Base-by-base conservation (phyloP, 2,329 filamentous ascomycete genomes). In the Fusarium duplospermum region DNA sequence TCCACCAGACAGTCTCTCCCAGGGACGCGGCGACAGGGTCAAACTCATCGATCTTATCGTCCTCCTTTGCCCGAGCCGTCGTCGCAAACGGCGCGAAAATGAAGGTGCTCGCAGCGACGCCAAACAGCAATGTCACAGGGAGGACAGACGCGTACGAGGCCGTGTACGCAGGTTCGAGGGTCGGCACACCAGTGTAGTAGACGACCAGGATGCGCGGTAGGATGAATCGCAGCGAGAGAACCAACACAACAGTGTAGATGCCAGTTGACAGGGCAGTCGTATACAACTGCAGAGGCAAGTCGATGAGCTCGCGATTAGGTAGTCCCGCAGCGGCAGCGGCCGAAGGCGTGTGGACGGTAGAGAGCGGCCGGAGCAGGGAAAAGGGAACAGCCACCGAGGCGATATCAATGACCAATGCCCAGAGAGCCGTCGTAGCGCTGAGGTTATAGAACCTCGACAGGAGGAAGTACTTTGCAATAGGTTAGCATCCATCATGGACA, bases 391-490 rank as follows among this genome's bases (percentile, higher is more conserved):
- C 91, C 47, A 90, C 90, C 4, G 93, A 90, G 68, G 92, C 77
- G 62, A 93, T 84, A 77, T 95, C 93, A 77, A 96, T 92, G 36
- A 84, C 81, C 60, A 94, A 87, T 38, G 90, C 90, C 42, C 89
- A 84, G 33, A 91, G 78, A 22, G 92, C 87, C 0, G 93, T 92
- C 62, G 85, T 82, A 29, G 89, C 85, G 29, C 89, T 88, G 75
- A 97, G 87, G 38, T 87, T 83, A 87, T 97, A 98, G 85, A 97
- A 98, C 62, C 91, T 91, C 33, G 87, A 87, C 31, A 97, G 87
- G 50, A 98, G 90, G 80, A 93, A 93, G 71, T 93, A 90, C 90
- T 92, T 13, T 20, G 24, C 33, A 16, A 54, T n/a, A 22, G 24
- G 74, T 78, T 33, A 79, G 73, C 36, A 36, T 70, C 16, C 36